Conservation (phyloP, 495 filamentous ascomycete genomes). For the Lophiotrema nucula region DNA sequence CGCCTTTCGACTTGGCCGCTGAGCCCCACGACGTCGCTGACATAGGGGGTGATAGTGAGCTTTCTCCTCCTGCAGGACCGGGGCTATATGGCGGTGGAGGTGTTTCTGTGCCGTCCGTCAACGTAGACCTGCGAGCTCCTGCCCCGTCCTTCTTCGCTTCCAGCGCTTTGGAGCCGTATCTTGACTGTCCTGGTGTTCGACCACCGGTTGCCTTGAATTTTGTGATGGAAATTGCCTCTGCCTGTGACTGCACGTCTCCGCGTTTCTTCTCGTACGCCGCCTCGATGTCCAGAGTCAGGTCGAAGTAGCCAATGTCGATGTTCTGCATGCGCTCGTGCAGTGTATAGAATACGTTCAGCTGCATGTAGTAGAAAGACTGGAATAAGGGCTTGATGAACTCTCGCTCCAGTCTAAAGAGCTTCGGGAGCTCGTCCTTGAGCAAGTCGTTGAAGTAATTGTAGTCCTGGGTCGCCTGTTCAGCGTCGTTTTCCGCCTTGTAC, state of each 20-base stretch:
- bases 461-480: slow-evolving; percentile 89
- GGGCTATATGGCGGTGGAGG: slow-evolving; percentile 69
- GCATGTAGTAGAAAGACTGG: slow-evolving; percentile 99
- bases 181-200: slow-evolving; percentile 55
- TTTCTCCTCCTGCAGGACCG: slow-evolving; percentile 24
- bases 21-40: slow-evolving; percentile 53
- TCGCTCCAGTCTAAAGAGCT: slow-evolving; percentile 86
- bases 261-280: slow-evolving; percentile 86
- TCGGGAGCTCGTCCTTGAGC: slow-evolving; percentile 91
- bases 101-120: slow-evolving; percentile 52
- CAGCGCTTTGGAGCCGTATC: slow-evolving; percentile 39
- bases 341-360: slow-evolving; percentile 99
- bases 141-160: slow-evolving; percentile 38
- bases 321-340: slow-evolving; percentile 96
- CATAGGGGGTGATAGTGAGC: slow-evolving; percentile 34
- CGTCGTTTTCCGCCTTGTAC: slow-evolving; percentile 91
- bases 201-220: slow-evolving; percentile 84
- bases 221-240: slow-evolving; percentile 77
- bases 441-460: slow-evolving; percentile 97
- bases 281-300: slow-evolving; percentile 84
- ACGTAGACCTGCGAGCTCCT: slow-evolving; percentile 40
- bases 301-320: slow-evolving; percentile 96
- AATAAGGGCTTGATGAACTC: slow-evolving; percentile 98
- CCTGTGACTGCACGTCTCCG: slow-evolving; percentile 76
- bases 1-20: slow-evolving; percentile 73